Base-by-base conservation (phyloP, 2,329 filamentous ascomycete genomes). In the Diplocarpon mali region DNA sequence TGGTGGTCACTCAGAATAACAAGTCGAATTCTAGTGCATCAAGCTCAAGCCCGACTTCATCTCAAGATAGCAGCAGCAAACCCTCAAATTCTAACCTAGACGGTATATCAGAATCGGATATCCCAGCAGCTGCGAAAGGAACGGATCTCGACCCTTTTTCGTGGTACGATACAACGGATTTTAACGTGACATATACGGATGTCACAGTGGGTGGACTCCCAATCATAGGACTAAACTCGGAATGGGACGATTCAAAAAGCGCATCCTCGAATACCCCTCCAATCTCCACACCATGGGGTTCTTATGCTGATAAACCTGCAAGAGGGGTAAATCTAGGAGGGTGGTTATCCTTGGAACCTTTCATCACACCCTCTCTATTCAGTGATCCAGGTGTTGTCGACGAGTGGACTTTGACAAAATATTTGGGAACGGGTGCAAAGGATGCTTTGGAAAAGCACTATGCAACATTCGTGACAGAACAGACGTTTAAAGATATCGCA, bases 351-450 rank as follows among this genome's bases (percentile, higher is more conserved):
- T 68, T 98, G 11, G 92, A 98, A 59, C 92, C 92, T 0, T 95
- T 94, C 62, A 96, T 98, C 61, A 90, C 86, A 3, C 92, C 92
- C 0, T 95, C 89, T 0, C 73, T 95, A 20, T 98, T 98, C 66
- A 67, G 78, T 50, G 86, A 83, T 60, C 67, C 70, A 32, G 68
- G 77, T 5, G 76, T 96, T 35, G 73, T 96, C 14, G 92, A 98
- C 59, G 92, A 98, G 63, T 96, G 77, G 65, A 94, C 85, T 0
- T 70, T 96, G 17, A 78, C 77, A 48, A 64, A 70, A 36, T 73
- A 83, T 52, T 73, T 96, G 1, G 90, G 87, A 0, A 61, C 74
- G 1, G 68, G 70, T 1, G 76, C 76, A 4, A 75, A 76, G 28
- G 65, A 70, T 2, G 83, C 75, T 0, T 66, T 96, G n/a, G 92